Percentiles rank a stretch among this genome's conserved stretches.
Conservation (phyloP, 352 stramenopile species). For the Phytophthora macrochlamydospora region DNA sequence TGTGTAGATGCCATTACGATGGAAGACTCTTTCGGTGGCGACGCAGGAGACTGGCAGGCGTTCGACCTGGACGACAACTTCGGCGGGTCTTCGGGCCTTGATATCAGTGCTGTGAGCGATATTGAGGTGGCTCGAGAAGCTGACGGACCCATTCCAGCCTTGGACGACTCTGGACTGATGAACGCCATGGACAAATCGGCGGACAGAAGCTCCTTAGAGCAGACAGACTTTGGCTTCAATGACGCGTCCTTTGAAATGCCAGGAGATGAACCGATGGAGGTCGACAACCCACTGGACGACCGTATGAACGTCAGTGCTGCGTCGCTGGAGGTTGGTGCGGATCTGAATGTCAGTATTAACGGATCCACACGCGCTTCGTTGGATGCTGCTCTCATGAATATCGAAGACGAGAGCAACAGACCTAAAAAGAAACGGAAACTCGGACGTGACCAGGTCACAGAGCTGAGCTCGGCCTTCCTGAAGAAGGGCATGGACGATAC, state of each 20-base stretch:
- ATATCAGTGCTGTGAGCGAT: slow-evolving; percentile 77
- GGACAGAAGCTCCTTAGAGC: slow-evolving; percentile 42
- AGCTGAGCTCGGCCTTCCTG: slow-evolving; percentile 75
- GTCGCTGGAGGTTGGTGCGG: slow-evolving; percentile 68
- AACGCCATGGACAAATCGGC: slow-evolving; percentile 55
- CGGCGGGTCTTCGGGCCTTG: slow-evolving; percentile 44
- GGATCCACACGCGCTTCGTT: slow-evolving; percentile 70
- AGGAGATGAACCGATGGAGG: slow-evolving; percentile 27
- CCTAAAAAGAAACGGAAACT: slow-evolving; percentile 88
- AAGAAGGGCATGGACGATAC: slow-evolving; percentile 83
- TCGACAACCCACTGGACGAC: slow-evolving; percentile 45
- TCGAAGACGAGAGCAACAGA: slow-evolving; percentile 43
- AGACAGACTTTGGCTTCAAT: slow-evolving; percentile 60
- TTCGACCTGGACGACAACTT: slow-evolving; percentile 82
- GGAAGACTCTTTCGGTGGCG: slow-evolving; percentile 75
- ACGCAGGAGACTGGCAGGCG: slow-evolving; percentile 73
- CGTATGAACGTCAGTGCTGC: slow-evolving; percentile 44
- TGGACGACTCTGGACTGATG: slow-evolving; percentile 68
- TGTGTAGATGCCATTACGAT: slow-evolving; percentile 64
- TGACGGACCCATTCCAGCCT: slow-evolving; percentile 45
- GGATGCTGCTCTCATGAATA: slow-evolving; percentile 56
- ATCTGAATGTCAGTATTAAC: slow-evolving; percentile 72
- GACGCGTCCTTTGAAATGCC: slow-evolving; percentile 65
- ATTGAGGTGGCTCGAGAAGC: slow-evolving; percentile 85
- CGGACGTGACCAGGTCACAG: slow-evolving; percentile 75